Conservation (phyloP, 2,329 filamentous ascomycete species). For the Ophiostoma himal-ulmi region DNA sequence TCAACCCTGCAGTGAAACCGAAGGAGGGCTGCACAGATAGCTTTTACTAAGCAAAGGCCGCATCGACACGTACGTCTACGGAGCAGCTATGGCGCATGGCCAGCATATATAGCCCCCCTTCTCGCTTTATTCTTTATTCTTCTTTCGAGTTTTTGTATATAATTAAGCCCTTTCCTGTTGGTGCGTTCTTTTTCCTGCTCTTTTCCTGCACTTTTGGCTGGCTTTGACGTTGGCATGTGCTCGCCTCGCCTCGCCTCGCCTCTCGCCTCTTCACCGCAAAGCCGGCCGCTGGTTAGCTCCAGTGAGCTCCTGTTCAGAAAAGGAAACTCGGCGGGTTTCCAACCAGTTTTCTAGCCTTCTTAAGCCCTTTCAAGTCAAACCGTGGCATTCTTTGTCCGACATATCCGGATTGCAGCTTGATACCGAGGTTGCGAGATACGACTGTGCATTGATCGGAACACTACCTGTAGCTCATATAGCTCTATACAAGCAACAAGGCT, state of each 20-base stretch:
- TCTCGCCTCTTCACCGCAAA: background rate
- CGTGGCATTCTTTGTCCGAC: background rate
- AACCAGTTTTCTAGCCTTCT: background rate
- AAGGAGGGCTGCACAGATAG: slow-evolving; percentile 3
- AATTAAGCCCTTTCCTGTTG: background rate
- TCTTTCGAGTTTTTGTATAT: background rate
- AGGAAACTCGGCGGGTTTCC: background rate
- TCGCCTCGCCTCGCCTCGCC: slow-evolving; percentile 4
- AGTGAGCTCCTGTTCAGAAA: background rate
- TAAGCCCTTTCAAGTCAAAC: background rate
- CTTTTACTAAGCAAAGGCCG: background rate
- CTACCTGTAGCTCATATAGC: background rate
- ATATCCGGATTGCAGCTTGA: background rate
- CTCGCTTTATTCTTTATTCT: background rate
- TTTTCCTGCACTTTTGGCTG: background rate
- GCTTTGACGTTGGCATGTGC: slow-evolving; percentile 2
- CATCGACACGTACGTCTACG: background rate
- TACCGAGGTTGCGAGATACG: background rate
- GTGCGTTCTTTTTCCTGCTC: slow-evolving; percentile 1
- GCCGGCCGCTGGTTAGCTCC: background rate
- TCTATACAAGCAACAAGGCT: background rate
- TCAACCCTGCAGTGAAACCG: background rate
- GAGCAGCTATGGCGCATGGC: background rate
- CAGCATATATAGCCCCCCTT: background rate
- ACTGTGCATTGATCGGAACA: background rate